Conservation (phyloP, 2,329 filamentous ascomycete species). For the Escovopsis sp. region DNA sequence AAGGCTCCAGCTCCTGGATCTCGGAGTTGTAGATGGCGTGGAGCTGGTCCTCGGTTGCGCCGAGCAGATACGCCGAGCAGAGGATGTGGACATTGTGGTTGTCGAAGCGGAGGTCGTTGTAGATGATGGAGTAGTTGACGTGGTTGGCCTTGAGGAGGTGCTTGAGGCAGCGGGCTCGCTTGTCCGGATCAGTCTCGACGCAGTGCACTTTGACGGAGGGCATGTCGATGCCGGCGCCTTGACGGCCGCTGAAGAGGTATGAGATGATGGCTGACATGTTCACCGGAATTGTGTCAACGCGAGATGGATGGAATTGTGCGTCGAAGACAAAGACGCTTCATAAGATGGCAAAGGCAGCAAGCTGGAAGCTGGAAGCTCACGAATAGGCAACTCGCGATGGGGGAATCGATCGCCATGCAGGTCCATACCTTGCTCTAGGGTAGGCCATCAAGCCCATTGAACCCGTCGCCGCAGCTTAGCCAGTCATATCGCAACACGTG, state of each 20-base stretch:
- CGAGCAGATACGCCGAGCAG: conserved; percentile 72
- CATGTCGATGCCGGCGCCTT: conserved; percentile 34
- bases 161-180: conserved; percentile 69
- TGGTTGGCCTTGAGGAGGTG: conserved; percentile 88
- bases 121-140: conserved; percentile 73
- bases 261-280: conserved; percentile 22
- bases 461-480: too few relatives aligned
- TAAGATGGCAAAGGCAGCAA: too few relatives aligned
- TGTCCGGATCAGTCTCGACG: conserved; percentile 68
- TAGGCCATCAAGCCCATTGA: too few relatives aligned
- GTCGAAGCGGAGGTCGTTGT: conserved; percentile 58
- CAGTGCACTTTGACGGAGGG: conserved; percentile 59
- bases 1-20: conserved; percentile 56
- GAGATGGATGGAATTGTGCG: too few relatives aligned
- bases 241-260: conserved; percentile 15
- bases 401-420: too few relatives aligned
- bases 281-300: too few relatives aligned
- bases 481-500: too few relatives aligned
- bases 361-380: not conserved
- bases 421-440: too few relatives aligned
- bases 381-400: not conserved
- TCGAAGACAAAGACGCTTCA: too few relatives aligned
- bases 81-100: conserved; percentile 78
- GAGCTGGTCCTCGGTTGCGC: conserved; percentile 57
- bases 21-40: conserved; percentile 70